Conservation (phyloP, 495 filamentous ascomycete species). For the Xylaria palmicola region DNA sequence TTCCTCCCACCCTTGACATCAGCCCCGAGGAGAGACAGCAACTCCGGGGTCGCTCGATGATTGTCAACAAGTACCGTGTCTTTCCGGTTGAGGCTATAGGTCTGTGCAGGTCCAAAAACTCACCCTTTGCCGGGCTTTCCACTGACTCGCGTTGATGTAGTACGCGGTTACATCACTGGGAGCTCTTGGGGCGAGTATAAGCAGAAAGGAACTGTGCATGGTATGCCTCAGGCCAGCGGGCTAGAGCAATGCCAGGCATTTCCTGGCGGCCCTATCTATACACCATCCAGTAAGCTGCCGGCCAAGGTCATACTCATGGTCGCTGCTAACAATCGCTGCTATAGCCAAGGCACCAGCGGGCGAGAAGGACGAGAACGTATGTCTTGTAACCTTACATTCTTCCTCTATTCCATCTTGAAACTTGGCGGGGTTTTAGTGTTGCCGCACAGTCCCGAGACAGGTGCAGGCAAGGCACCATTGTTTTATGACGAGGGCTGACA, state of each 20-base stretch:
- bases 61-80: conserved; percentile 72
- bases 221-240: conserved; percentile 64
- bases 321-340: conserved; percentile 38
- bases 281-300: conserved; percentile 32
- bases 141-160: conserved; percentile 45
- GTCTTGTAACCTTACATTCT: neutral
- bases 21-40: conserved; percentile 42
- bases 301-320: neutral
- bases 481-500: neutral
- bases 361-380: conserved; percentile 76
- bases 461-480: neutral
- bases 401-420: neutral
- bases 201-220: conserved; percentile 75
- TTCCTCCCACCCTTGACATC: conserved; percentile 56
- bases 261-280: conserved; percentile 73
- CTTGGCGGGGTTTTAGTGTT: neutral
- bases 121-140: neutral
- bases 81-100: conserved; percentile 79
- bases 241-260: conserved; percentile 72
- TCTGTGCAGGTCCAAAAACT: neutral
- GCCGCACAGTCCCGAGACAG: neutral
- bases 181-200: conserved; percentile 81
- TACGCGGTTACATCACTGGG: conserved; percentile 92
- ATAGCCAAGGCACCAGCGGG: conserved; percentile 87
- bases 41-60: conserved; percentile 74